Evolutionary conservation across 768 basidiomycete species (phyloP), one percentile per base, ranked within the genome.

Genomic region (Lactarius sp.): DNA sequence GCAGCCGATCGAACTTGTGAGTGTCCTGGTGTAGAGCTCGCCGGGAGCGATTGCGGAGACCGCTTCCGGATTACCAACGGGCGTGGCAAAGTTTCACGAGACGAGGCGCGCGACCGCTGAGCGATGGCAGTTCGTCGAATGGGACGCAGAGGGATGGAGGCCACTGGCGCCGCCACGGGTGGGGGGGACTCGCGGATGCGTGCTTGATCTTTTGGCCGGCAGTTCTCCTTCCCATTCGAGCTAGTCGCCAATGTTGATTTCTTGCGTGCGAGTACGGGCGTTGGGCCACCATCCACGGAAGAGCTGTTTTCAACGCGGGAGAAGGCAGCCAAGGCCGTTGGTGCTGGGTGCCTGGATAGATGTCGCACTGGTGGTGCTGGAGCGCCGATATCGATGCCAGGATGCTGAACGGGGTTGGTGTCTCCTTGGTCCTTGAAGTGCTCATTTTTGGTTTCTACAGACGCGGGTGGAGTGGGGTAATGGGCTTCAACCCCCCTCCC

Each of bases 191-290:
- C 53, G 22, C 53, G 41, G 7, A 44, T 41, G 47, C 49, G 53
- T 16, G 13, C 16, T 31, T 34, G 46, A 18, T 13, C 20, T 44
- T 34, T 46, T n/a, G 59, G 53, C 16, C 52, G 53, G 4, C 49
- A 33, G 34, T 64, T 64, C 53, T 60, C 63, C 27, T 64, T 64
- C 52, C 47, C 63, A 20, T 39, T 42, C 31, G 47, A 47, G 16
- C 47, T 46, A 31, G 10, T 36, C 14, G 34, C 37, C 39, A 51
- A 7, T 13, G 53, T 8, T 2, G 39, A 41, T 31, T 60, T 55
- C 41, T 56, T 56, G 12, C 46, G 12, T 34, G 53, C 7, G 13
- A 44, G 9, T 5, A 16, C 4, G 7, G 18, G 20, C 6, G 37
- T 27, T 8, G 39, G 9, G 13, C 22, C n/a, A 18, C 39, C 36